Conservation (phyloP, 164 flowering plant genomes). For the Tinospora cordifolia region DNA sequence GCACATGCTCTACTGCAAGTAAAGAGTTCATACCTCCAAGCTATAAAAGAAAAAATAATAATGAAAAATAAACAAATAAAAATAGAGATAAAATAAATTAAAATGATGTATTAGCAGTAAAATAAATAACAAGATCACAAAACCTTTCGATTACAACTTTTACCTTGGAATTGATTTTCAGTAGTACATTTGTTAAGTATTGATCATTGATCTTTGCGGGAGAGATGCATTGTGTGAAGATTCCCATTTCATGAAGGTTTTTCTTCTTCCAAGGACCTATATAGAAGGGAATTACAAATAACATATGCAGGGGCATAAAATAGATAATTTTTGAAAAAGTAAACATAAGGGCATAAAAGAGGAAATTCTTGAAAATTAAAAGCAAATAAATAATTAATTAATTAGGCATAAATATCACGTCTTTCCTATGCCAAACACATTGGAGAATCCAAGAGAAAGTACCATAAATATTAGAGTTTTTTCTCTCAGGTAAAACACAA, state of each 20-base stretch:
- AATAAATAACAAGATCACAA: neutral
- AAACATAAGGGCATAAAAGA: neutral
- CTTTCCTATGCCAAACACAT: neutral
- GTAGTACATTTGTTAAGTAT: conserved; percentile 73
- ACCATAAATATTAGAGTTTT: conserved; percentile 78
- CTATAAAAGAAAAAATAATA: too few species aligned
- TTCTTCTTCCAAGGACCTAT: conserved; percentile 92
- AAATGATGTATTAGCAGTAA: neutral
- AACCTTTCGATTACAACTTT: conserved; percentile 1
- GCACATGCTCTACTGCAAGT: conserved; percentile 49
- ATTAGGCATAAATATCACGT: neutral
- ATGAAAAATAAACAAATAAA: too few species aligned
- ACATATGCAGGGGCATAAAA: neutral
- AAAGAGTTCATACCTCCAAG: conserved; percentile 82
- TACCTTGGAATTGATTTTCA: conserved; percentile 89
- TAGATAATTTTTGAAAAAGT: neutral
- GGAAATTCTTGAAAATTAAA: conserved; percentile 4
- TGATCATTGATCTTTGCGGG: conserved; percentile 69
- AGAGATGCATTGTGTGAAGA: conserved; percentile 59
- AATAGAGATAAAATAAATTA: neutral
- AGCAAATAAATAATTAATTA: neutral
- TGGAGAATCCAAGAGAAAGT: conserved; percentile 8
- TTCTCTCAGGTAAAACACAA: conserved; percentile 70
- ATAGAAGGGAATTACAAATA: conserved; percentile 2
- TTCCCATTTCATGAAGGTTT: conserved; percentile 53